Evolutionary conservation across 768 basidiomycete genomes (phyloP), one percentile per base, ranked within the genome.

Genomic region (Suillus brevipes): DNA sequence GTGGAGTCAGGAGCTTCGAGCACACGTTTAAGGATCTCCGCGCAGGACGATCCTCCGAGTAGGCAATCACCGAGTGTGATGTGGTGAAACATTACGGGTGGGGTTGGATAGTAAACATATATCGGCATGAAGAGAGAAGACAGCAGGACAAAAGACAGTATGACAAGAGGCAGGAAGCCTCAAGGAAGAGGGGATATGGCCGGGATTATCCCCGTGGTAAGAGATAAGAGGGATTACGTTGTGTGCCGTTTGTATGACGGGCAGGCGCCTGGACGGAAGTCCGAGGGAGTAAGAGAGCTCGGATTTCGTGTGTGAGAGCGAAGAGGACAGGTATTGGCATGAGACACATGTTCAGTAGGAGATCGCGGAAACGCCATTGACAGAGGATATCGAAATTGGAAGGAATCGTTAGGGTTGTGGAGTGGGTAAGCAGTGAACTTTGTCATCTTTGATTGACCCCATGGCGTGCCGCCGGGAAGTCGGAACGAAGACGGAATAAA

Each of bases 401-500:
- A 62, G 20, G 52, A 10, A 20, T 52, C 34, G 38, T 50, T 63
- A 42, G 53, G 36, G 31, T 42, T 50, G 65, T 64, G 62, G 63
- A 66, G 65, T 64, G 69, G 65, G 49, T 64, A 64, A 18, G 52
- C 42, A 38, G 18, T 1, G 58, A 38, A 31, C 43, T 40, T 43
- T 67, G 65, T 56, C 65, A 38, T 56, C 64, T 45, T 56, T n/a
- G 28, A 34, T 28, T 65, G 49, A 36, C 61, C 36, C 59, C 45
- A n/a, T 55, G 53, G 40, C 49, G 43, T 64, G 62, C 49, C 61
- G n/a, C 59, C 67, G 70, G 64, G 65, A 52, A 14, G 52, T 53
- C 66, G 72, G 74, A 8, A 59, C 65, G 66, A 42, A 55, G 52
- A 56, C 56, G 62, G 23, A 59, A 40, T 28, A 55, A 34, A 55